A percentile compares a stretch with the other conserved stretches of the same genome.
phyloP scores from a whole-genome alignment of 495 filamentous ascomycete genomes.

The Tricharina praecox region DNA sequence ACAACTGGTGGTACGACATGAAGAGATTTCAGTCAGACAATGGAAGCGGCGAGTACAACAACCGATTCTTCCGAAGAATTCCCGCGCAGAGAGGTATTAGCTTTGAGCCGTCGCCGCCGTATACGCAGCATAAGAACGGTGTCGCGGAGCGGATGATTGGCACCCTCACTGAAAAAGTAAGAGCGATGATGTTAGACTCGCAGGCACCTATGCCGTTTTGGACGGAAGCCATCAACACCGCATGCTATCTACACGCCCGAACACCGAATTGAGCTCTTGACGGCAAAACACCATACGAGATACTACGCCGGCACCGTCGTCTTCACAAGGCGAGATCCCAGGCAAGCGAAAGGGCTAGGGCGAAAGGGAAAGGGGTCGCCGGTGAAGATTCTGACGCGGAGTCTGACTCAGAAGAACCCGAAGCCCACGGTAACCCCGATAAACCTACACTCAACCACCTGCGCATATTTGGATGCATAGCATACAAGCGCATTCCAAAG shows the following conservation, averaged over 20 bases:
- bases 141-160: conserved; percentile 6
- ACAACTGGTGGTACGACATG: not conserved
- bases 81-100: not conserved
- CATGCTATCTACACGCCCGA: not conserved
- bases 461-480: not conserved
- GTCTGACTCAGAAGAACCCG: too few species aligned
- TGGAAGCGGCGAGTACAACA: conserved; percentile 6
- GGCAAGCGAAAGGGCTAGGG: too few species aligned
- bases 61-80: not conserved
- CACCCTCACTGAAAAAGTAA: not conserved
- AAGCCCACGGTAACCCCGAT: too few species aligned
- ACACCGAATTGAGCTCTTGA: not conserved
- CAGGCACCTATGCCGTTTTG: not conserved
- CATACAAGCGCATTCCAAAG: not conserved
- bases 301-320: too few species aligned
- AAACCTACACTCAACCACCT: not conserved
- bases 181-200: conserved; percentile 1
- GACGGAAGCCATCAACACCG: not conserved
- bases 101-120: conserved; percentile 2
- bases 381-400: too few species aligned
- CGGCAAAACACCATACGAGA: too few species aligned
- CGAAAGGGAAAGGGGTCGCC: too few species aligned
- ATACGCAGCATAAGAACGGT: conserved; percentile 4
- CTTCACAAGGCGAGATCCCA: too few species aligned
- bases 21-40: conserved; percentile 1